Base-by-base conservation (phyloP, 179 eudicot species). In the Camellia oleifera region DNA sequence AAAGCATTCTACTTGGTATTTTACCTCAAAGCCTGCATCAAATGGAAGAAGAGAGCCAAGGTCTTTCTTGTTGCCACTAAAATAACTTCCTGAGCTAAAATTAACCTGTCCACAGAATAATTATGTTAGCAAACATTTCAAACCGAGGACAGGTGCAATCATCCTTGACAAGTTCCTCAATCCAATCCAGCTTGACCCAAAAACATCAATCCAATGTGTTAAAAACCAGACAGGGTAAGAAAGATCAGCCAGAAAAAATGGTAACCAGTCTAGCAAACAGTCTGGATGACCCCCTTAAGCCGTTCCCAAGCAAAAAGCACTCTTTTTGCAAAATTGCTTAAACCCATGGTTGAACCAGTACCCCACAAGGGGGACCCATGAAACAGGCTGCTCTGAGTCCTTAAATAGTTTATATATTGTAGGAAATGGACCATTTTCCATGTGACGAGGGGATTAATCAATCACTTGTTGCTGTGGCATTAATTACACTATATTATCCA, bases 21-120 rank as follows among this genome's bases (percentile, higher is more conserved):
- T 52, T 76, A 96, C 99, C 98, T 96, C 99, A 80, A 96, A 96
- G 62, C 99, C 99, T 83, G 97, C 98, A 87, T 96, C 94, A 84
- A 91, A 92, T 79, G 99, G 99, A 79, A 96, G 97, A 23, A 58
- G 88, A 56, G 91, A 79, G 72, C 82, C 81, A 61, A 87, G 72
- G 46, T 91, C 94, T 44, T 82, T 79, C 78, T 75, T 82, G 60
- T 78, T 90, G 79, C 91, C 96, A 84, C 90, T 84, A 81, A 94
- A 96, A 79, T 96, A 96, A 80, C 92, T 89, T 17, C 99, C 98
- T 42, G 99, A 94, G 85, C 96, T 92, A 83, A 91, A 96, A 89
- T 96, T 96, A 42, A 96, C 96, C 99, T 96, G 90, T 74, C 77
- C 81, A 84, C 44, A 77, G 80, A 44, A 81, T 77, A 71, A 68